Percentiles rank a stretch among this genome's conserved stretches.
These are phyloP conservation scores for Fusarium pseudonygamai DNA, from an alignment of 2,329 filamentous ascomycete species.

Conservation along the genomic window DNA sequence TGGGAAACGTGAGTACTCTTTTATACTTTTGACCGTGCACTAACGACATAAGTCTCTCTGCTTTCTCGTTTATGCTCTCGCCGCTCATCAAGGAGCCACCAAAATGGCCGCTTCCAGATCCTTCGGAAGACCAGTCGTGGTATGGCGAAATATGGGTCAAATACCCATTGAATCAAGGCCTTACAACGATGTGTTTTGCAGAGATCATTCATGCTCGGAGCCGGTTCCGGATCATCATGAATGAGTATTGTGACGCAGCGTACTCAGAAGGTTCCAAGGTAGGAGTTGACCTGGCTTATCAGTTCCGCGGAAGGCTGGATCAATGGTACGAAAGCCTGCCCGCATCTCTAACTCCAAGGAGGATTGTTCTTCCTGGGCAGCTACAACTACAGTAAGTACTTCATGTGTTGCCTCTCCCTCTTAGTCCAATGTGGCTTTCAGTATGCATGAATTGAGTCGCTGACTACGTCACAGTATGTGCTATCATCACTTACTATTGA, in stretches of 20 bases:
- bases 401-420: no score
- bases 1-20: conserved; percentile 44
- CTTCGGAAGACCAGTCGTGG: conserved; percentile 34
- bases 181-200: conserved; percentile 40
- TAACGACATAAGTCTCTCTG: conserved; percentile 29
- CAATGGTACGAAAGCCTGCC: conserved; percentile 45
- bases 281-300: conserved; percentile 31
- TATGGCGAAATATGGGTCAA: conserved; percentile 51
- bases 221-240: conserved; percentile 48
- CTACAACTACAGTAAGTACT: conserved; percentile 49
- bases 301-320: conserved; percentile 30
- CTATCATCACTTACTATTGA: conserved; percentile 40
- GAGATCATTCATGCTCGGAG: conserved; percentile 43
- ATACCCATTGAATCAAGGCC: conserved; percentile 44
- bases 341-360: conserved; percentile 38
- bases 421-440: not conserved
- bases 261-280: conserved; percentile 24
- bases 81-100: conserved; percentile 47
- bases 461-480: conserved; percentile 21
- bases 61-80: conserved; percentile 39
- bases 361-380: conserved; percentile 48
- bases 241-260: conserved; percentile 40
- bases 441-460: no score
- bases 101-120: conserved; percentile 44
- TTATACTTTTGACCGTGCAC: accelerated